Base-by-base conservation (phyloP, 2,329 filamentous ascomycete genomes). In the Aspergillus quadrilineatus region DNA sequence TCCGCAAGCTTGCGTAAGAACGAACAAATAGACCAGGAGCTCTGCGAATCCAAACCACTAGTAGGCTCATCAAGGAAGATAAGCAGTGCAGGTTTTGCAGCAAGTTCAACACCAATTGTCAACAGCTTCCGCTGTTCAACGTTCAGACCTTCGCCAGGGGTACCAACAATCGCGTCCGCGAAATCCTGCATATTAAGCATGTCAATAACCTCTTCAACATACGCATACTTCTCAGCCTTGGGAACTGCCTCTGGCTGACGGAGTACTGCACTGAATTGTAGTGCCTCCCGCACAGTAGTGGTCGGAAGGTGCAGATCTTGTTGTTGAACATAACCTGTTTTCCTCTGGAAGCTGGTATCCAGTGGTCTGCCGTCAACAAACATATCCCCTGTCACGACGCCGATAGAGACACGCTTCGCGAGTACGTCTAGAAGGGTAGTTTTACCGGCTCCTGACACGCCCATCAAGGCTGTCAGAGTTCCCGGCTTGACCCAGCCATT, bases 51-150 rank as follows among this genome's bases (percentile, higher is more conserved):
- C 4, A 96, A 82, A 73, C 92, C 92, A 42, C 90, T 95, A 1
- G 92, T 96, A 6, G 92, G 92, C 71, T 97, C 92, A 66, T 97
- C 92, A 32, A 96, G 85, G 74, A 96, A 96, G 30, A 96, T 84
- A 46, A 96, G 79, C 52, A 96, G 80, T 14, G 88, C 85, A 12
- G 92, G 92, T 75, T 94, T 96, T 3, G 92, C 92, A 42, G 90
- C 92, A 28, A 97, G 82, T 70, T 97, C 92, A 30, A 97, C 92
- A 69, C 91, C 92, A 60, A 97, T 96, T 0, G 91, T 96, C 6
- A 96, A 80, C 61, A 90, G 86, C 67, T 86, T 86, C 7, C 84
- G 77, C 66, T 86, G 84, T 66, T 86, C 84, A 36, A 82, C 79
- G 56, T 82, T 82, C 48, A 83, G 71, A 65, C 80, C 92, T 77